Base-by-base conservation (phyloP, 495 filamentous ascomycete species). In the Corynascus novoguineensis region DNA sequence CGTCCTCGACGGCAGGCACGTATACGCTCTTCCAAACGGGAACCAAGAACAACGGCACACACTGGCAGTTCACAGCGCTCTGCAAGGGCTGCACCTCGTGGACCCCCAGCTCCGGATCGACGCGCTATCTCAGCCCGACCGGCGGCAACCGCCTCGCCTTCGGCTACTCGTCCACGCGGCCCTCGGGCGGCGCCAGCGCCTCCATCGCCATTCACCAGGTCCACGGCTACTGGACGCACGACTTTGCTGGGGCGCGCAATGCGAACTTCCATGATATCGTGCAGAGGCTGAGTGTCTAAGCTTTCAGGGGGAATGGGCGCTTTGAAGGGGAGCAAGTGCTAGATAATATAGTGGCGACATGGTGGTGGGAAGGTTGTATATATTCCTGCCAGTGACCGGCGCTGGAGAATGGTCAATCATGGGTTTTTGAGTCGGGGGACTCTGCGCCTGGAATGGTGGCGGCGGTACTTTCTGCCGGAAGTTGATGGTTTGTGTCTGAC, bases 11-110 rank as follows among this genome's bases (percentile, higher is more conserved):
- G 7, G 66, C 62, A 49, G 66, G 71, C 5, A 48, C 59, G 12
- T 55, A 67, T 57, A 67, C 70, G 11, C 11, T 76, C 7, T 67
- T 73, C 53, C 65, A 57, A 55, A 66, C 63, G 15, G 69, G 67
- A 9, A 72, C 68, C 45, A 69, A 68, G 56, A 60, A 47, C 57
- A 78, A 77, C 64, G 49, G 60, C 22, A 76, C 74, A 1, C 75
- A 77, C 58, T 77, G 72, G 74, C 74, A 77, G 41, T 57, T 73
- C 53, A 75, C 72, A 5, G 69, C 70, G 25, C 67, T 69, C 42
- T 77, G 74, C 62, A 64, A 61, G 19, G 75, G 75, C 8, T 76
- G 74, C 66, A 73, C 71, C 15, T 53, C 62, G 24, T 78, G 68
- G 59, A 58, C 55, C 15, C 62, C 55, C 12, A 46, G 40, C 37